Percentiles rank a stretch among this genome's conserved stretches.
These are phyloP conservation scores for Trichoderma sp. DNA, from an alignment of 2,329 filamentous ascomycete genomes.

Conservation along the genomic window DNA sequence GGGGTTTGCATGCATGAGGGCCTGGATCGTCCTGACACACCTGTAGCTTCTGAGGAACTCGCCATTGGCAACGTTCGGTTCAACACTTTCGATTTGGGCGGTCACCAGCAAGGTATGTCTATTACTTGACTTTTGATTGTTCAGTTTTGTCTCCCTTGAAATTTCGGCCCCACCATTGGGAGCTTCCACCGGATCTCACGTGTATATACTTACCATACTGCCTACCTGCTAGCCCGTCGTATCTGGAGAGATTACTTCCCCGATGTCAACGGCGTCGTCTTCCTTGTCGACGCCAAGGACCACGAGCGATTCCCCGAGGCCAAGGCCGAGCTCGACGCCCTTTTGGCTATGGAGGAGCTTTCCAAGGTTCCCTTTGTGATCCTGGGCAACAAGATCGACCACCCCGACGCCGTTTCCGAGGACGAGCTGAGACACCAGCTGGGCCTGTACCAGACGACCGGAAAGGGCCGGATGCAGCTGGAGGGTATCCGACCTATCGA, in stretches of 20 bases:
- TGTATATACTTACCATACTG: neutral
- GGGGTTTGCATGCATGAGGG: neutral
- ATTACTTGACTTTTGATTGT: neutral
- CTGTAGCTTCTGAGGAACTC: conserved; percentile 79
- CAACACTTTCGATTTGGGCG: conserved; percentile 90
- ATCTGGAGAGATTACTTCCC: conserved; percentile 98
- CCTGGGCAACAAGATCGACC: conserved; percentile 99
- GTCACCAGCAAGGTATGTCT: conserved; percentile 79
- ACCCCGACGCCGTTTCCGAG: conserved; percentile 92
- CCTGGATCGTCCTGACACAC: conserved; percentile 22
- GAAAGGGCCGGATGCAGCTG: conserved; percentile 89
- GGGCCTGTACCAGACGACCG: conserved; percentile 92
- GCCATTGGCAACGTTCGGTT: conserved; percentile 92
- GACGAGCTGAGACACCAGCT: conserved; percentile 91
- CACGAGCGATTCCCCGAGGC: conserved; percentile 90
- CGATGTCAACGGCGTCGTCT: conserved; percentile 94
- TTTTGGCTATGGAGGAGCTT: conserved; percentile 95
- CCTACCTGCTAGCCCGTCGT: conserved; percentile 64
- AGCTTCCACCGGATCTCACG: neutral
- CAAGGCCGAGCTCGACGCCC: conserved; percentile 94
- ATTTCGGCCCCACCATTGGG: neutral
- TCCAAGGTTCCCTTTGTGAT: conserved; percentile 94
- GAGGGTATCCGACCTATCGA: conserved; percentile 94
- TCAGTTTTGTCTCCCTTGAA: neutral
- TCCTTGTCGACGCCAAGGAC: conserved; percentile 97